Base-by-base conservation (phyloP, 2,329 filamentous ascomycete species). In the Pseudonectria foliicola region DNA sequence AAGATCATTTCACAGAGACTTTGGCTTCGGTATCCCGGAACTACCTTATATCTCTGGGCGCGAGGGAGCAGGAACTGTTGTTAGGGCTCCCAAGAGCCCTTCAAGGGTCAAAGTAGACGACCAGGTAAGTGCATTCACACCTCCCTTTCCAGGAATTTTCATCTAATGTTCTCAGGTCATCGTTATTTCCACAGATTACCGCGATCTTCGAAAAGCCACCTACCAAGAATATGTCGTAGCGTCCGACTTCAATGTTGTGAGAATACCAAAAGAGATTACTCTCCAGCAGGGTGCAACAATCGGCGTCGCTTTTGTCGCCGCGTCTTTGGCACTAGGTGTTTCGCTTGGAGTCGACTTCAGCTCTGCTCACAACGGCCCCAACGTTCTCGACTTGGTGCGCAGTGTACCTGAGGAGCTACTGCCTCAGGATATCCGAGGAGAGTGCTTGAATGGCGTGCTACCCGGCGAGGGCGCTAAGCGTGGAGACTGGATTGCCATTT, bases 141-240 rank as follows among this genome's bases (percentile, higher is more conserved):
- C 4, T 8, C 33, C 13, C 28, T 26, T 23, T 8, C 10, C n/a
- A n/a, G n/a, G n/a, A n/a, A n/a, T n/a, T n/a, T n/a, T n/a, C n/a
- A n/a, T 10, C n/a, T 43, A 31, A 40, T n/a, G 12, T 5, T 15
- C n/a, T 6, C 67, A 65, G 59, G 67, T 71, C 8, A 68, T 83
- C 24, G 74, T 75, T n/a, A 77, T 82, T 11, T 84, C 80, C 0
- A 86, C 82, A 21, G 82, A 86, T 59, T 86, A 86, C 50, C 72
- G 82, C 12, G 82, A 86, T 48, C 66, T 77, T 13, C 70, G 82
- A 24, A 86, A 86, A 56, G 79, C 79, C 1, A 77, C 80, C 1
- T 86, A 80, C 52, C 82, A 86, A 55, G 65, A 85, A 52, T 85
- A 82, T 45, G 75, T 75, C 13, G 67, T 85, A 4, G 73, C 78